Evolutionary conservation across 352 stramenopile species (phyloP), one percentile per base, ranked within the genome.

Genomic region (Thalassiosira livingstoniorum): DNA sequence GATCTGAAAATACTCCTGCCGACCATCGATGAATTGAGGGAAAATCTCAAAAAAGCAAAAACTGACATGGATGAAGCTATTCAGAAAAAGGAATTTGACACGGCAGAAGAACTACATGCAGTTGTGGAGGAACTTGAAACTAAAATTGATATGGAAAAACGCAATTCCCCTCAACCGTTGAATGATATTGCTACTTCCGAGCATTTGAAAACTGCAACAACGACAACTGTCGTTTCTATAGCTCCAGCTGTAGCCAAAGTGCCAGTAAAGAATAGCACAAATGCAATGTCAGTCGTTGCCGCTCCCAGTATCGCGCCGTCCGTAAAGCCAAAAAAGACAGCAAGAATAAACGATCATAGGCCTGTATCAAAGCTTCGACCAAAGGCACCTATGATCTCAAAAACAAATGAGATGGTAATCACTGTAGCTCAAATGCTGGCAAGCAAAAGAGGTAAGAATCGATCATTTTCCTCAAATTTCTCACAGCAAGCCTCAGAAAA

Each of bases 361-460:
- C 74, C 82, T 31, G 88, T 93, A 4, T 88, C 84, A 31, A 92
- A 90, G 65, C 87, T 96, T 11, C 80, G 92, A 37, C 90, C 90
- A 4, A 93, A 95, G 64, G 86, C 97, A 66, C 96, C 98, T 7
- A 82, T 98, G n/a, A 97, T 96, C 0, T 92, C 97, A 23, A 66
- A 65, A 10, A 90, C 96, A n/a, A 88, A 90, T 0, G 88, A 92
- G 23, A 96, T 87, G 13, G 90, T 99, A n/a, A 89, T 95, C 0
- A 91, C 97, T 42, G 89, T 98, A 4, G 92, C 93, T 2, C 87
- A 93, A 47, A 96, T 94, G 53, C 96, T 99, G 87, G 92, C 94
- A 18, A 93, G 93, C 43, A 97, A 97, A 69, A 91, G 97, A 25
- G 60, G 67, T n/a, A n/a, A n/a, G n/a, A n/a, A n/a, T n/a, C n/a